Percentiles rank a stretch among this genome's conserved stretches.
phyloP scores from a whole-genome alignment of 306 rosid species.

The Begonia masoniana region DNA sequence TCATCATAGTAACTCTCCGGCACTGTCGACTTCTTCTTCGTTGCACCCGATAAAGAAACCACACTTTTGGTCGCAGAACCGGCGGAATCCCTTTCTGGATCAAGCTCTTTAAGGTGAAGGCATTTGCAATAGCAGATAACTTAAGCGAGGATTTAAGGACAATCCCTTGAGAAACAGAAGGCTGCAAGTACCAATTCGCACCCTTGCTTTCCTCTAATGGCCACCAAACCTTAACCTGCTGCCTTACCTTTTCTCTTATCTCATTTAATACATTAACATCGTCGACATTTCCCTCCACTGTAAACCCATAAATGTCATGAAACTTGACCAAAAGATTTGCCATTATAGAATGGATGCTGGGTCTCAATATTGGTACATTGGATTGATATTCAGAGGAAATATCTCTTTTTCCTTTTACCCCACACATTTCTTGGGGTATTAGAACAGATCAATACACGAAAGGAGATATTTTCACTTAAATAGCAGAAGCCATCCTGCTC shows the following conservation, averaged over 20 bases:
- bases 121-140: no score
- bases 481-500: conserved; percentile 7
- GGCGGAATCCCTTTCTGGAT: no score
- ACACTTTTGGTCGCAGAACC: no score
- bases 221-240: conserved; percentile 88
- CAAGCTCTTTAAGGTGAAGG: no score
- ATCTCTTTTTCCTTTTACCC: conserved; percentile 76
- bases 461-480: no score
- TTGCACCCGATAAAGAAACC: no score
- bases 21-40: no score
- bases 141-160: no score
- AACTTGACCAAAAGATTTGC: conserved; percentile 83
- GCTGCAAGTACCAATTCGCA: conserved; percentile 82
- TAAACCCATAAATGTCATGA: conserved; percentile 83
- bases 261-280: conserved; percentile 89
- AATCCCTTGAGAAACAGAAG: no score
- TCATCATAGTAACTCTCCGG: no score
- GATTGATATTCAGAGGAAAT: conserved; percentile 72
- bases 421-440: no score
- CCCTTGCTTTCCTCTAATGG: conserved; percentile 96
- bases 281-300: conserved; percentile 92
- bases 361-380: conserved; percentile 71
- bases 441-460: no score
- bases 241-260: conserved; percentile 85
- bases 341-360: conserved; percentile 83